A percentile compares a stretch with the other conserved stretches of the same genome.
These are phyloP conservation scores for Entelexis paramagnoliae DNA, from an alignment of 1,139 yeast genomes.

Conservation along the genomic window DNA sequence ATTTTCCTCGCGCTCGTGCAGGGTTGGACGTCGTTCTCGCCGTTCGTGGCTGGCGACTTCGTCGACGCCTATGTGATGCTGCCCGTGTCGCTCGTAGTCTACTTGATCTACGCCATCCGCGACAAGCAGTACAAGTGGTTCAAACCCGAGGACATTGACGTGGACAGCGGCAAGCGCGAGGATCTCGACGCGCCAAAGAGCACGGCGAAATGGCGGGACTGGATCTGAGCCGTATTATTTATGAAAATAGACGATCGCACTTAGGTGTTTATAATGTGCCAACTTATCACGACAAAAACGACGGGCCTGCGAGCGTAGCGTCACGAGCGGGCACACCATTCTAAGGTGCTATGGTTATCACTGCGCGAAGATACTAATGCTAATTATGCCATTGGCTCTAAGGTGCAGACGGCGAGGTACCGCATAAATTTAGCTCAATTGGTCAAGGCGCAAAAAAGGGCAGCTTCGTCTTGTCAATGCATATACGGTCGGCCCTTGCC, in stretches of 20 bases:
- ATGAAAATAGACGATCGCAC: background rate
- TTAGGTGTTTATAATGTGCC: too few species aligned
- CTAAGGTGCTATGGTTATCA: too few species aligned
- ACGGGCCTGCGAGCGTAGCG: too few species aligned
- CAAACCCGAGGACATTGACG: slow-evolving; percentile 38
- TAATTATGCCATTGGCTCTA: too few species aligned
- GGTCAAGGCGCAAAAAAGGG: too few species aligned
- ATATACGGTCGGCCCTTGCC: too few species aligned
- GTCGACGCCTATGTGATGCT: slow-evolving; percentile 57
- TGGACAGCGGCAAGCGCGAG: slow-evolving; percentile 34
- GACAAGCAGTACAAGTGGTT: slow-evolving; percentile 39
- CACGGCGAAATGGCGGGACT: slow-evolving; percentile 2
- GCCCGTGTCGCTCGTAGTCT: slow-evolving; percentile 45
- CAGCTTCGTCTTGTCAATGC: too few species aligned
- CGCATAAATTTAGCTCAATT: too few species aligned
- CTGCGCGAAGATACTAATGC: too few species aligned
- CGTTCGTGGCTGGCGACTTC: slow-evolving; percentile 49
- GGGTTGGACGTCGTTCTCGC: slow-evolving; percentile 58
- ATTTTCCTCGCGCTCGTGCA: slow-evolving; percentile 50
- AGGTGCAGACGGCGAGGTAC: too few species aligned
- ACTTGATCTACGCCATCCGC: slow-evolving; percentile 35
- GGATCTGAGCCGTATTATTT: background rate
- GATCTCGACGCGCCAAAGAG: slow-evolving; percentile 26
- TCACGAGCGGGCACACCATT: too few species aligned
- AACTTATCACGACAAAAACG: too few species aligned